Evolutionary conservation across 2,329 filamentous ascomycete genomes (phyloP).

Genomic region (Cercospora sesami): DNA sequence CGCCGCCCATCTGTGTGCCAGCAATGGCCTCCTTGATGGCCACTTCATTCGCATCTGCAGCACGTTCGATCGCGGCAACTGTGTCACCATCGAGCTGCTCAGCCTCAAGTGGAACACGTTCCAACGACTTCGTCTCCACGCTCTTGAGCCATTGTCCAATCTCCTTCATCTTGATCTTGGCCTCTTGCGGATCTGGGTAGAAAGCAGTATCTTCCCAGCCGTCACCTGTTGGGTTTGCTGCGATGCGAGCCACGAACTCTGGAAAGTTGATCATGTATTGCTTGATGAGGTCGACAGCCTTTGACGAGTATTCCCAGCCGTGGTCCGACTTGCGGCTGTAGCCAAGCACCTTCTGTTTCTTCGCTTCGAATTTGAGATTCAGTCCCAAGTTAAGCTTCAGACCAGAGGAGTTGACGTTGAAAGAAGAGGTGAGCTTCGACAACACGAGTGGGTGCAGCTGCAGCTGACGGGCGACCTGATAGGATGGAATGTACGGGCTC

Average conservation of each 20-base stretch:
- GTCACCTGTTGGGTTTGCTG: conserved; percentile 79
- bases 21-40: conserved; percentile 52
- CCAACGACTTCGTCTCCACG: conserved; percentile 86
- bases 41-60: conserved; percentile 65
- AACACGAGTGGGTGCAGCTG: conserved; percentile 81
- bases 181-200: conserved; percentile 70
- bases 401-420: conserved; percentile 78
- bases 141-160: conserved; percentile 91
- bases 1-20: conserved; percentile 71
- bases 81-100: conserved; percentile 92
- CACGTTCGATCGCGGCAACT: conserved; percentile 75
- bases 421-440: conserved; percentile 94
- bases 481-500: conserved; percentile 82
- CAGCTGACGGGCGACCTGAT: conserved; percentile 79
- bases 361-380: conserved; percentile 95
- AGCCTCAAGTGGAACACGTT: conserved; percentile 92
- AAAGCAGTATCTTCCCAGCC: conserved; percentile 83
- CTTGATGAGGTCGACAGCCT: conserved; percentile 75
- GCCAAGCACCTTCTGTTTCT: conserved; percentile 91
- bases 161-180: conserved; percentile 82
- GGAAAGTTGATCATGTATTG: conserved; percentile 94
- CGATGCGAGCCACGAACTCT: conserved; percentile 88
- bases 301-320: conserved; percentile 93
- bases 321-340: conserved; percentile 83
- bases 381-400: conserved; percentile 85